Evolutionary conservation across 495 filamentous ascomycete species (phyloP).

Genomic region (Talaromyces stipitatus): DNA sequence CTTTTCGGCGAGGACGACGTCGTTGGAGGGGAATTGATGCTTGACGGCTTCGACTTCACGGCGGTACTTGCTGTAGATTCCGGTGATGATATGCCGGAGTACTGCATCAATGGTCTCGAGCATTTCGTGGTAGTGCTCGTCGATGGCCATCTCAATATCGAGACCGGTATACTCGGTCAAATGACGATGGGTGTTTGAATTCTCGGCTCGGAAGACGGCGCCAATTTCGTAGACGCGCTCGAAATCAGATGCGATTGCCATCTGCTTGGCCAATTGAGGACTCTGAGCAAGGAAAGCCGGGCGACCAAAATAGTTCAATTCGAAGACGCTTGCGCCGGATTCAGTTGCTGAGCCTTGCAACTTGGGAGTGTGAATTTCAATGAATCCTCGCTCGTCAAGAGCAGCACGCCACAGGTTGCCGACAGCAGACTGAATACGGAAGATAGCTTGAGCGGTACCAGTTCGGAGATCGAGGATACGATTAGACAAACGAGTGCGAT

Average conservation of each 20-base stretch:
- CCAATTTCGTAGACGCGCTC: constrained; percentile 84
- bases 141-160: constrained; percentile 94
- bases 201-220: constrained; percentile 88
- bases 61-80: constrained; percentile 54
- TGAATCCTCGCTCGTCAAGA: constrained; percentile 64
- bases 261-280: constrained; percentile 92
- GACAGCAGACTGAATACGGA: constrained; percentile 67
- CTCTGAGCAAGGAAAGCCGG: constrained; percentile 81
- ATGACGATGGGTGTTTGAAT: constrained; percentile 88
- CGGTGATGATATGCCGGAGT: constrained; percentile 76
- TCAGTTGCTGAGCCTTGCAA: constrained; percentile 84
- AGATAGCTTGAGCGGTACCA: constrained; percentile 77
- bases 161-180: constrained; percentile 95
- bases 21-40: constrained; percentile 57
- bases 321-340: constrained; percentile 86
- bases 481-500: constrained; percentile 70
- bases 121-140: constrained; percentile 83
- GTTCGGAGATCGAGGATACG: constrained; percentile 84
- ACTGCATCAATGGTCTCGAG: constrained; percentile 65
- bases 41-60: constrained; percentile 64
- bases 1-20: constrained; percentile 70
- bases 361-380: constrained; percentile 84
- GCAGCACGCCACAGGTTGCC: constrained; percentile 71
- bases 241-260: constrained; percentile 83
- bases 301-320: constrained; percentile 76